Conservation (phyloP, 257 asterid genomes). For the Lantana camara region DNA sequence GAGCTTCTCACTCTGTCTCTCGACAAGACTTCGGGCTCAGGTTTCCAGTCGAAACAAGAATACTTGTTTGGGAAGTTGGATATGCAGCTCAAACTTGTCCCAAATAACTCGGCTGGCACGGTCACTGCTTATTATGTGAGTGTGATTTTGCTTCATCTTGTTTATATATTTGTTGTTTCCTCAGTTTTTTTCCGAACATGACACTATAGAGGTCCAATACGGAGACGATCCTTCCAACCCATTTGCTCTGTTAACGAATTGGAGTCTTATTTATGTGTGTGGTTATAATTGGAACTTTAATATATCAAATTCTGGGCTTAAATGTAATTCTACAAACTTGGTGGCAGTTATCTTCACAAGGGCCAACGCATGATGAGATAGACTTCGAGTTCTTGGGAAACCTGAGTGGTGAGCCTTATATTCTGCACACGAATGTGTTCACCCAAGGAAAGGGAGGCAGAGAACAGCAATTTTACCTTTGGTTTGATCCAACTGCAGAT, state of each 20-base stretch:
- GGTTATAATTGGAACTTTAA: no score
- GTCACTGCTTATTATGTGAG: slow-evolving; percentile 39
- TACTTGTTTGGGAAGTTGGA: slow-evolving; percentile 34
- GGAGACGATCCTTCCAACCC: no score
- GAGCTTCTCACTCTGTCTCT: slow-evolving; percentile 35
- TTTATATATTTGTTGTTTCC: no score
- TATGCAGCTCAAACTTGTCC: slow-evolving; percentile 40
- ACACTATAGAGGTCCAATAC: no score
- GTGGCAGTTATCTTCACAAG: slow-evolving; percentile 39
- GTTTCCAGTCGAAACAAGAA: slow-evolving; percentile 34
- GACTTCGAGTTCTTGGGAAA: slow-evolving; percentile 49
- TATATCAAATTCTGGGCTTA: no score
- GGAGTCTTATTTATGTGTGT: no score
- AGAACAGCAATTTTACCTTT: slow-evolving; percentile 44
- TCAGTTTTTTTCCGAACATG: no score
- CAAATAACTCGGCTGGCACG: slow-evolving; percentile 39
- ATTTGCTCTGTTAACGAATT: no score
- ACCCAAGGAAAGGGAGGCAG: slow-evolving; percentile 37
- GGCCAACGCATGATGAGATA: slow-evolving; percentile 39
- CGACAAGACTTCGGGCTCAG: slow-evolving; percentile 36
- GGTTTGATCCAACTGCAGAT: slow-evolving; percentile 44
- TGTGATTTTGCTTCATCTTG: no score
- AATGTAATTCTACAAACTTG: no score
- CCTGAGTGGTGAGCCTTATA: slow-evolving; percentile 38
- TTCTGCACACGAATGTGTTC: slow-evolving; percentile 41